Percentiles rank a stretch among this genome's conserved stretches.
Conservation (phyloP, 192 early-diverging fungal species). For the Cladochytrium replicatum region DNA sequence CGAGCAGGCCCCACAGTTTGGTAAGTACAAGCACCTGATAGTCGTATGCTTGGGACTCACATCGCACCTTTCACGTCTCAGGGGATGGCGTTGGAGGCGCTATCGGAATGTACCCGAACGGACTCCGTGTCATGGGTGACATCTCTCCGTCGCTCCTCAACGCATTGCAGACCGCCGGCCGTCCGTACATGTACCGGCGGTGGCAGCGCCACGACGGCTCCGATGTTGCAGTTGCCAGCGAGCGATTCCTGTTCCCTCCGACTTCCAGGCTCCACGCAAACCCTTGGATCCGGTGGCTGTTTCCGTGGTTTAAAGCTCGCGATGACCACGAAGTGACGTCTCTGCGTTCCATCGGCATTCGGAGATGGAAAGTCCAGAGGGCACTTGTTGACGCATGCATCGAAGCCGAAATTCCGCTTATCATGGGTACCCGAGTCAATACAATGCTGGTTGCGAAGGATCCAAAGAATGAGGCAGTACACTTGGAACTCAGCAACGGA, state of each 20-base stretch:
- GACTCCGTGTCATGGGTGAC: conserved; percentile 25
- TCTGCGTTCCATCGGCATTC: conserved; percentile 24
- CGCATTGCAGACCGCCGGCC: conserved; percentile 5
- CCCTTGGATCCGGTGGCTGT: too few species aligned
- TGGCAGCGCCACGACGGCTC: conserved; percentile 33
- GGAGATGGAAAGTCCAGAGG: conserved; percentile 26
- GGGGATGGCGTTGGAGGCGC: conserved; percentile 21
- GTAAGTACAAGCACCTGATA: background rate
- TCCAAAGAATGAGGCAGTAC: conserved; percentile 1
- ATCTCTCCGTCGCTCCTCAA: conserved; percentile 17
- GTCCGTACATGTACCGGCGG: conserved; percentile 17
- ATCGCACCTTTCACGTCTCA: background rate
- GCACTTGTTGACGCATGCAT: conserved; percentile 11
- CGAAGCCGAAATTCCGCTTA: conserved; percentile 4
- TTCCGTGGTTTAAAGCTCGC: background rate
- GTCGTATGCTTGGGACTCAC: background rate
- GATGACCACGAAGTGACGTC: conserved; percentile 10
- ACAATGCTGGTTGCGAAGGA: background rate
- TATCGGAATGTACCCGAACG: conserved; percentile 28
- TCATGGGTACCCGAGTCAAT: conserved; percentile 13
- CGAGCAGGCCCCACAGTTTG: conserved; percentile 22
- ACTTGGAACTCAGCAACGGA: conserved; percentile 12
- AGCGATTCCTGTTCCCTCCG: conserved; percentile 6
- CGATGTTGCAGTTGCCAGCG: conserved; percentile 27
- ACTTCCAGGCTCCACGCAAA: background rate